Base-by-base conservation (phyloP, 352 stramenopile genomes). In the Globisporangium carolinianum region DNA sequence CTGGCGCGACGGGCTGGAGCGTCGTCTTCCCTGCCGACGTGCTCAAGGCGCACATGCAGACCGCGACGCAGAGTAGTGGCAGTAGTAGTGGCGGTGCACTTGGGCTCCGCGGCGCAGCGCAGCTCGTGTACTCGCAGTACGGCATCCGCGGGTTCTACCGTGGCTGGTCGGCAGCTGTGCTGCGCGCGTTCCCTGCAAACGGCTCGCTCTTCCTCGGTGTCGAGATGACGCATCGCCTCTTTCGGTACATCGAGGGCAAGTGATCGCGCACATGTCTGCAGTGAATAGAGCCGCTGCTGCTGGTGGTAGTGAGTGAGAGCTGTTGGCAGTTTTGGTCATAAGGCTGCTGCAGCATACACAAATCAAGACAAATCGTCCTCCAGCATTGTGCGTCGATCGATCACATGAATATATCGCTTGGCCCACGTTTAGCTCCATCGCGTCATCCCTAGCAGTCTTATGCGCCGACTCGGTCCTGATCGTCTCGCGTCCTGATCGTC, bases 151-250 rank as follows among this genome's bases (percentile, higher is more conserved):
- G 82, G 5, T 95, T 95, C 63, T 95, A 95, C 71, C 84, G 77
- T 37, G 84, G 87, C 55, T 96, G 87, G 87, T 86, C 80, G 9
- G 83, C 86, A 0, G 86, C 84, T 0, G 86, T 94, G 47, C 36
- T 95, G 61, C 81, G 86, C 32, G 76, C 83, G n/a, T 96, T 96
- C 68, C 86, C 86, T 0, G 87, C 86, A 45, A 95, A 96, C 58
- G 87, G 86, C 18, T 90, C 84, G 59, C 79, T 96, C 9, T 95
- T 96, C 66, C 70, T 96, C 2, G 87, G 87, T n/a, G 83, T 93
- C 17, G 86, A 95, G 58, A 90, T 92, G 80, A 91, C 84, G 17
- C 81, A 94, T 60, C 83, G 81, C 45, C 51, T 89, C 43, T 91
- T 91, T 57, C 73, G 76, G 38, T 89, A 74, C 73, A 53, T 77